Conservation (phyloP, 2,329 filamentous ascomycete species). For the Aspergillus luchuensis region DNA sequence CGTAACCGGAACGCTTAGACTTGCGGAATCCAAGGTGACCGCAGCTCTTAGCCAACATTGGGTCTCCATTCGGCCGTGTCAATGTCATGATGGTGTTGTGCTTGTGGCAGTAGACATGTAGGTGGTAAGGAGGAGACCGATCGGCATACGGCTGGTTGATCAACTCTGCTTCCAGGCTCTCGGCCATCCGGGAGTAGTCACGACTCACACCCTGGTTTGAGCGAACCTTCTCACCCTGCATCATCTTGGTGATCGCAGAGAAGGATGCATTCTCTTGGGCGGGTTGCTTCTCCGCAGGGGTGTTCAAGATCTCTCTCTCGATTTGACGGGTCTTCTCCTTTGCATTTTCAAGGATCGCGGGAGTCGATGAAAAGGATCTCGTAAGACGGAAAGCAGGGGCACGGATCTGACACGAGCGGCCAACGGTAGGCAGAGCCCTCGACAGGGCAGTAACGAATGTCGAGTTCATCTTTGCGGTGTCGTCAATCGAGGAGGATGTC, state of each 20-base stretch:
- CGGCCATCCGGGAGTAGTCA: constrained; percentile 36
- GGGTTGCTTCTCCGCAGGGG: constrained; percentile 18
- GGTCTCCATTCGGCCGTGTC: constrained; percentile 75
- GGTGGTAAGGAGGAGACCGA: constrained; percentile 66
- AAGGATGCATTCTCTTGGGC: constrained; percentile 27
- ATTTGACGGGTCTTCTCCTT: constrained; percentile 26
- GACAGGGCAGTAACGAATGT: constrained; percentile 34
- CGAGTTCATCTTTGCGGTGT: constrained; percentile 34
- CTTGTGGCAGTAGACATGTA: constrained; percentile 83
- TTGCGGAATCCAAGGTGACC: constrained; percentile 94
- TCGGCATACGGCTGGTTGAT: constrained; percentile 40
- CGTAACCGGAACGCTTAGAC: constrained; percentile 75
- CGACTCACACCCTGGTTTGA: constrained; percentile 23
- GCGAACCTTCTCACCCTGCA: constrained; percentile 28
- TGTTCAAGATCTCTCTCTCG: constrained; percentile 33
- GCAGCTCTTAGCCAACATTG: constrained; percentile 76
- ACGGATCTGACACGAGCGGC: constrained; percentile 30
- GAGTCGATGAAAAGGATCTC: constrained; percentile 39
- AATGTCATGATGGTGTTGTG: constrained; percentile 96
- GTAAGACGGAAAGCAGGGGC: constrained; percentile 23
- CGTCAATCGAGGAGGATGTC: constrained; percentile 5
- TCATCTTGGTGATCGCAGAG: constrained; percentile 35
- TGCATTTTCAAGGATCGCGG: constrained; percentile 21
- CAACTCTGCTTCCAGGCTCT: constrained; percentile 39
- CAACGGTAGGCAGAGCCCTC: constrained; percentile 35